phyloP scores from a whole-genome alignment of 352 stramenopile species.

The Peronospora tabacina region DNA sequence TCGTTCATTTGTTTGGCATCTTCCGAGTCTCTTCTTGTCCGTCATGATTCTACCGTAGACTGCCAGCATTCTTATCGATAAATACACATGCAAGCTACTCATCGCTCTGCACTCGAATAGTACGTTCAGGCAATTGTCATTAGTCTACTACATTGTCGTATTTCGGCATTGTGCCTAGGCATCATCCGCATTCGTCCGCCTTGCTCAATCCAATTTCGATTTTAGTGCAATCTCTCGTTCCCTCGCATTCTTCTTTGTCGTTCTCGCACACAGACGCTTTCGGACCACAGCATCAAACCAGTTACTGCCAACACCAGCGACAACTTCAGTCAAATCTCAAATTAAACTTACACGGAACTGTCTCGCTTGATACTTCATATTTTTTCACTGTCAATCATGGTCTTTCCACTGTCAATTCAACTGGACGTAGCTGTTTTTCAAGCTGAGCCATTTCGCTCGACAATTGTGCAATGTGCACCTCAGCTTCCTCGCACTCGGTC shows the following conservation, averaged over 20 bases:
- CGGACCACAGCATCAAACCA: not conserved
- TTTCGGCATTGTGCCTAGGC: not conserved
- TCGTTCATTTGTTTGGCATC: too few relatives aligned
- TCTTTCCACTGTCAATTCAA: slow-evolving; percentile 6
- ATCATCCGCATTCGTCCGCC: not conserved
- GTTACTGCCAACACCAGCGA: not conserved
- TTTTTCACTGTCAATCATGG: not conserved
- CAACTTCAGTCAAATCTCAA: not conserved
- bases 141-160: not conserved
- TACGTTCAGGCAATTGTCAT: not conserved
- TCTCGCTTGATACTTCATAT: not conserved
- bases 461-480: slow-evolving; percentile 20
- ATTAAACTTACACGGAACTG: not conserved
- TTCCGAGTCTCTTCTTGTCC: too few relatives aligned
- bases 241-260: not conserved
- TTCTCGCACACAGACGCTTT: not conserved
- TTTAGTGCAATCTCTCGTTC: not conserved
- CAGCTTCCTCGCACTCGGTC: slow-evolving; percentile 22
- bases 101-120: too few relatives aligned
- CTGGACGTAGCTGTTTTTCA: slow-evolving; percentile 14
- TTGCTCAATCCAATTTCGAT: too few relatives aligned
- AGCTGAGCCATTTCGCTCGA: slow-evolving; percentile 29
- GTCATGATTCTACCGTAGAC: too few relatives aligned
- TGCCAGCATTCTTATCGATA: too few relatives aligned
- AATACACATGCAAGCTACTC: too few relatives aligned